phyloP scores from a whole-genome alignment of 805 yeast genomes.

The Maudiozyma bulderi region DNA sequence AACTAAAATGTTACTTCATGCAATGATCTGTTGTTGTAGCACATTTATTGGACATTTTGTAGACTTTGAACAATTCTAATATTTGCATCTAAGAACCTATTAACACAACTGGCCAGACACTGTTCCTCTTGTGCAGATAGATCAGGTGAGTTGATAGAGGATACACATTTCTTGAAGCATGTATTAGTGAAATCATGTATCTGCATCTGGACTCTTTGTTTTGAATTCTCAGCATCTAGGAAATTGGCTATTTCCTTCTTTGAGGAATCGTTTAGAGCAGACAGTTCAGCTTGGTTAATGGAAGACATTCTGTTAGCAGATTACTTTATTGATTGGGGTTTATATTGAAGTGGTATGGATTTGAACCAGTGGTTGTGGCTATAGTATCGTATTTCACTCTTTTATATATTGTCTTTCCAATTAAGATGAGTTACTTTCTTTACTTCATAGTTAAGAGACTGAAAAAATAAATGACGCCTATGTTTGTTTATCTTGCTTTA shows the following conservation, averaged over 20 bases:
- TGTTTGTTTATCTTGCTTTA: too few species aligned
- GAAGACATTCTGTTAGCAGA: slow-evolving; percentile 22
- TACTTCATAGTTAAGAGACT: too few species aligned
- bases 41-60: slow-evolving; percentile 20
- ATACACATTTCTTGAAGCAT: slow-evolving; percentile 83
- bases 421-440: too few species aligned
- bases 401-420: too few species aligned
- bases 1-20: too few species aligned
- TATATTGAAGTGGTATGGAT: not conserved
- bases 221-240: slow-evolving; percentile 74
- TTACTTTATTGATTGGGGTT: not conserved
- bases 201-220: slow-evolving; percentile 77
- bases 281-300: slow-evolving; percentile 33
- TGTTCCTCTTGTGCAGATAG: slow-evolving; percentile 52
- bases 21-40: not conserved
- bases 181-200: slow-evolving; percentile 82
- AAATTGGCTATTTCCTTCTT: slow-evolving; percentile 66
- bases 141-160: slow-evolving; percentile 35
- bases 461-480: too few species aligned
- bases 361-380: too few species aligned
- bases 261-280: slow-evolving; percentile 53
- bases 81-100: slow-evolving; percentile 80
- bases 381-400: too few species aligned
- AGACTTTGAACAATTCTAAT: slow-evolving; percentile 62
- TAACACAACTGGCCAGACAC: slow-evolving; percentile 74